Conservation (phyloP, 306 rosid species). For the Begonia peltatifolia region DNA sequence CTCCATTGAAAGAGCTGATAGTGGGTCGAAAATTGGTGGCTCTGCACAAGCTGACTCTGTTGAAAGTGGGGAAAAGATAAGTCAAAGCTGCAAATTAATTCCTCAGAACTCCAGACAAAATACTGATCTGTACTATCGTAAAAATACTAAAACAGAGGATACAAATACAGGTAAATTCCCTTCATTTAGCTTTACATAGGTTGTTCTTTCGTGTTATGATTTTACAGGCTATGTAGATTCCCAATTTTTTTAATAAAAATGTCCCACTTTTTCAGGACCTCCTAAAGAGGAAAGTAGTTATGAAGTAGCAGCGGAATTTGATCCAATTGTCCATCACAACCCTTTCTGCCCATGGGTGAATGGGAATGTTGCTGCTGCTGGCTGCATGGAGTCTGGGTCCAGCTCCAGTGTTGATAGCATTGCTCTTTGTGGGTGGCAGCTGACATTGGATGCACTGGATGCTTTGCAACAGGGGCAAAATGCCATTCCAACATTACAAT, state of each 20-base stretch:
- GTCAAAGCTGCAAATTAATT: conserved; percentile 54
- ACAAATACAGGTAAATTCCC: conserved; percentile 65
- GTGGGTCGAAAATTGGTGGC: conserved; percentile 91
- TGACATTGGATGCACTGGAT: conserved; percentile 87
- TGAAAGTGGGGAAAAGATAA: conserved; percentile 87
- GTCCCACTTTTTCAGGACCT: conserved; percentile 36
- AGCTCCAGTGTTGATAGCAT: conserved; percentile 41
- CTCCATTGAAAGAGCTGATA: conserved; percentile 83
- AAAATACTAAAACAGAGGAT: conserved; percentile 44
- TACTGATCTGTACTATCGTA: conserved; percentile 44
- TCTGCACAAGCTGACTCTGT: conserved; percentile 91
- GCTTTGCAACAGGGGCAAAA: conserved; percentile 51
- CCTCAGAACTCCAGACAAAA: conserved; percentile 46
- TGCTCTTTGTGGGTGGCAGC: conserved; percentile 90
- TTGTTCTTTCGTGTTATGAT: too few species aligned
- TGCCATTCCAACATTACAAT: conserved; percentile 63
- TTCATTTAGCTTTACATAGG: conserved; percentile 2
- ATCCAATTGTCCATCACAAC: conserved; percentile 82
- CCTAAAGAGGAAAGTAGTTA: conserved; percentile 89
- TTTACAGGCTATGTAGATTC: too few species aligned
- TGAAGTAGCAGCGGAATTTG: conserved; percentile 76
- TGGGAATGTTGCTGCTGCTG: conserved; percentile 98
- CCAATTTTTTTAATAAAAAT: background rate
- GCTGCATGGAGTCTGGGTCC: conserved; percentile 35
- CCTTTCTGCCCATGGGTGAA: conserved; percentile 98